These are phyloP conservation scores for Cicer chorassanicum DNA, from an alignment of 306 rosid genomes.

Conservation along the genomic window DNA sequence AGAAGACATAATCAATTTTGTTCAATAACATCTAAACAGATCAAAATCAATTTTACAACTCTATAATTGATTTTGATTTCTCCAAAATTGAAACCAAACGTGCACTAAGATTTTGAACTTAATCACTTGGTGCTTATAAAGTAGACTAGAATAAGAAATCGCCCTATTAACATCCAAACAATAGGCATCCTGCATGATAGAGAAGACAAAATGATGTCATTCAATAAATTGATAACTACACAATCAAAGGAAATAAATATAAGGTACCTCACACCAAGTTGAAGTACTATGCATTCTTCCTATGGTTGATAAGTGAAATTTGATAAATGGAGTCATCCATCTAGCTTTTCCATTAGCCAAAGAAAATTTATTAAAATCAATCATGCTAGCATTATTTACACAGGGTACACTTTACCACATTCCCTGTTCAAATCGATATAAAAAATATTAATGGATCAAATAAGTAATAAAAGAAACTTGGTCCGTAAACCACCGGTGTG, in stretches of 20 bases:
- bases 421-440: too few relatives aligned
- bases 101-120: too few relatives aligned
- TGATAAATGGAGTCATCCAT: conserved; percentile 60
- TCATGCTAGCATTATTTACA: conserved; percentile 50
- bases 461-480: too few relatives aligned
- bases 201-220: conserved; percentile 34
- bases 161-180: conserved; percentile 85
- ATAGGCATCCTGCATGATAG: conserved; percentile 65
- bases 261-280: conserved; percentile 7
- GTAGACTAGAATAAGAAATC: conserved; percentile 74
- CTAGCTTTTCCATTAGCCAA: conserved; percentile 83
- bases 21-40: too few relatives aligned
- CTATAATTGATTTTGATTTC: too few relatives aligned
- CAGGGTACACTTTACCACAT: too few relatives aligned
- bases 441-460: too few relatives aligned
- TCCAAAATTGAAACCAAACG: too few relatives aligned
- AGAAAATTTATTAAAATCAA: conserved; percentile 68
- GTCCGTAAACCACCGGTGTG: too few relatives aligned
- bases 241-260: conserved; percentile 29
- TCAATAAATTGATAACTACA: conserved; percentile 18
- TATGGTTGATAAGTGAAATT: neutral
- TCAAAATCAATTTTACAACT: too few relatives aligned
- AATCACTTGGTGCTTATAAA: conserved; percentile 19
- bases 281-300: neutral
- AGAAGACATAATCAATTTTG: too few relatives aligned